These are phyloP conservation scores for Termitomyces sp. DNA, from an alignment of 768 basidiomycete genomes.

Conservation along the genomic window DNA sequence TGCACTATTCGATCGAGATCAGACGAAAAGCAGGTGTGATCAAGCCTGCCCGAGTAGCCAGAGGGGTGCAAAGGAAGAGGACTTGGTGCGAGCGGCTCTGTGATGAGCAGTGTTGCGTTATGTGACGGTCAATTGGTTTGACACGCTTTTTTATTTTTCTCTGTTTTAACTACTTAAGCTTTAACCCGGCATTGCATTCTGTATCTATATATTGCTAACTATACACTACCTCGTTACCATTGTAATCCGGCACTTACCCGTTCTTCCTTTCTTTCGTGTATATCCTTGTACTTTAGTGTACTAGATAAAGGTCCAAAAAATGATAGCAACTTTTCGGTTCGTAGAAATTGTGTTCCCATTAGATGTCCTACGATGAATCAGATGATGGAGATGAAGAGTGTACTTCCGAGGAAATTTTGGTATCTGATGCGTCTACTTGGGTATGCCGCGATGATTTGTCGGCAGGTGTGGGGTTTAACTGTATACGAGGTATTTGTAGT, in stretches of 20 bases:
- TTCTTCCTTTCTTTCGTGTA: neutral
- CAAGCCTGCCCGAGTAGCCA: conserved; percentile 7
- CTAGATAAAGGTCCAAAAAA: neutral
- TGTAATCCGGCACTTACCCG: neutral
- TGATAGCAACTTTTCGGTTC: neutral
- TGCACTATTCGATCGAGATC: conserved; percentile 33
- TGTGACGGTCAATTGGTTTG: conserved; percentile 12
- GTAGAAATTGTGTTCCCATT: neutral
- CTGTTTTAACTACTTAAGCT: neutral
- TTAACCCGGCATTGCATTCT: neutral
- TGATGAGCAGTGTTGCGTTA: conserved; percentile 14
- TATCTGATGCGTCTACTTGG: conserved; percentile 7
- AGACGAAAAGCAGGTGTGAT: conserved; percentile 25
- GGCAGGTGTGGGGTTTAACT: neutral
- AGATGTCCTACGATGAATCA: neutral
- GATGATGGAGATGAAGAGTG: conserved; percentile 1
- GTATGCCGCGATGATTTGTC: neutral
- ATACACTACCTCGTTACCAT: neutral
- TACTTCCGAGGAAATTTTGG: conserved; percentile 3
- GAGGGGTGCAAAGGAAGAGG: conserved; percentile 1
- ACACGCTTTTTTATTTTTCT: conserved; percentile 1
- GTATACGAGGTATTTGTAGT: conserved; percentile 26
- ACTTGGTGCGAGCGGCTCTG: conserved; percentile 19
- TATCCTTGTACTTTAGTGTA: conserved; percentile 1
- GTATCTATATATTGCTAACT: neutral